Evolutionary conservation across 805 yeast species (phyloP), one percentile per base, ranked within the genome.

Genomic region (Zygosaccharomyces rouxii): DNA sequence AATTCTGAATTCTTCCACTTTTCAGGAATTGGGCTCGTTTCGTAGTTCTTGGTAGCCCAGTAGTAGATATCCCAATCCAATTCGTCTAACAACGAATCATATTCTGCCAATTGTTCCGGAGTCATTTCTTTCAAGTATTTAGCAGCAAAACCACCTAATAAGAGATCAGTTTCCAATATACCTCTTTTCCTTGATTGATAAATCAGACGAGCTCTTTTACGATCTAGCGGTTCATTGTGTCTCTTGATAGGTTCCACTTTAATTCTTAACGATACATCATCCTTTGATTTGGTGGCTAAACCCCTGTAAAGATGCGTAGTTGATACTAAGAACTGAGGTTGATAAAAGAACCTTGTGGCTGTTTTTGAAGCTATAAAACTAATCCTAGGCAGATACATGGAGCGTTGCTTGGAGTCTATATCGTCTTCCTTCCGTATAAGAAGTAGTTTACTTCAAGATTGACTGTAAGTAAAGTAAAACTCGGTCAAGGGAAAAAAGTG

Each of bases 41-140:
- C 81, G 59, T 71, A 86, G 66, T 90, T 88, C 55, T 79, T 80
- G 2, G 97, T 89, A 22, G 95, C 96, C 99, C 99, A 92, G 71
- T 94, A 94, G 68, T 88, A 94, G 52, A 94, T 90, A 68, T 94
- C 99, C 99, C 99, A 94, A 68, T 94, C 99, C n/a, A 92, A 80
- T 68, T 92, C 95, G 67, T 94, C 95, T 63, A 94, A 75, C 49
- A 94, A 69, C 49, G 75, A 64, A 62, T 92, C 97, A 67, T 88
- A 94, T 67, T 94, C 98, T 41, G 81, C 84, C 46, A 94, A 72
- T 68, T 89, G 85, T 47, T 75, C 83, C 51, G 71, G 67, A 10
- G 76, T 72, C 73, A 94, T 77, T 0, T 63, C 62, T 33, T 75
- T 68, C 54, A 94, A 71, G 62, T 86, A 79, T 61, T 78, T 78